Conservation (phyloP, 768 basidiomycete species). For the Leucocoprinus leucothites region DNA sequence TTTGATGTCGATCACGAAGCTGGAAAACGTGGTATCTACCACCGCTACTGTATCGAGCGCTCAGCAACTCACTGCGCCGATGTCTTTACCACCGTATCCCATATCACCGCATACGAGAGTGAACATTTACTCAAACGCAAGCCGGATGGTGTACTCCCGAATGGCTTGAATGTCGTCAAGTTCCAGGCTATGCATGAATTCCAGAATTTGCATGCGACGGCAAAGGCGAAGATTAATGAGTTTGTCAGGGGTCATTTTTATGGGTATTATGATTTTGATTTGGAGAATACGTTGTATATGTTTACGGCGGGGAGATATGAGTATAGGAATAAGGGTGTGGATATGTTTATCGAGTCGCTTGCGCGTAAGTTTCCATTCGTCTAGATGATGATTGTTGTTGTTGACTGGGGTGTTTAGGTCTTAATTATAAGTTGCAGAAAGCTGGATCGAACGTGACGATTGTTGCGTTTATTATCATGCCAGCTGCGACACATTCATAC, state of each 20-base stretch:
- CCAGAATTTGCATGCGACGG: slow-evolving; percentile 88
- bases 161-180: slow-evolving; percentile 97
- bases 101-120: slow-evolving; percentile 96
- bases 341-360: slow-evolving; percentile 98
- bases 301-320: slow-evolving; percentile 99
- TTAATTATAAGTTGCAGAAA: slow-evolving; percentile 53
- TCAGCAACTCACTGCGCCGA: slow-evolving; percentile 93
- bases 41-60: slow-evolving; percentile 95
- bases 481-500: slow-evolving; percentile 93
- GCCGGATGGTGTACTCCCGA: slow-evolving; percentile 95
- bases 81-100: slow-evolving; percentile 96
- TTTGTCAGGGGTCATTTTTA: slow-evolving; percentile 98
- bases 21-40: slow-evolving; percentile 98
- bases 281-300: slow-evolving; percentile 90
- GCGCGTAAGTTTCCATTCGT: slow-evolving; percentile 59
- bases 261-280: slow-evolving; percentile 94
- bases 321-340: slow-evolving; percentile 98
- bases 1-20: slow-evolving; percentile 99
- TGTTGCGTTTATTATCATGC: slow-evolving; percentile 99
- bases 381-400: too few species aligned
- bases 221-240: slow-evolving; percentile 98
- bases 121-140: slow-evolving; percentile 97
- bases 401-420: too few species aligned
- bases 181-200: slow-evolving; percentile 99
- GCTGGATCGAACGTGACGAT: slow-evolving; percentile 75